A percentile compares a stretch with the other conserved stretches of the same genome.
phyloP scores from a whole-genome alignment of 2,329 filamentous ascomycete genomes.

The Ascomycota sp. region DNA sequence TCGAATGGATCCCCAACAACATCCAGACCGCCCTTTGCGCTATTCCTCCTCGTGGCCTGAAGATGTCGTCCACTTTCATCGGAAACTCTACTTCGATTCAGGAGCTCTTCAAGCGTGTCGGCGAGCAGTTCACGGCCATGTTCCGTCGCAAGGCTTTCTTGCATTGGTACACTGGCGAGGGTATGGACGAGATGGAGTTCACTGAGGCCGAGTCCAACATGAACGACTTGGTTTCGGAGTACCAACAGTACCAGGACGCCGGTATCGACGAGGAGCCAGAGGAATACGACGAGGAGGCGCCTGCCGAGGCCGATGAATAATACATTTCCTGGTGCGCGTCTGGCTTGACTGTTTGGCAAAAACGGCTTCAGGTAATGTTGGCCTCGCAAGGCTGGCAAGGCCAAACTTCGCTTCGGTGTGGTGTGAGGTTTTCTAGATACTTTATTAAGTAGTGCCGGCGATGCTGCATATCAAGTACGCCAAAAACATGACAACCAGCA shows the following conservation, averaged over 20 bases:
- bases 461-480: not conserved
- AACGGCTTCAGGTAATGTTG: not conserved
- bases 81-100: conserved; percentile 99
- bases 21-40: conserved; percentile 98
- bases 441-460: not conserved
- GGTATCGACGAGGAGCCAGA: conserved; percentile 93
- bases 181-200: conserved; percentile 99
- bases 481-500: not conserved
- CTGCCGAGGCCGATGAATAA: conserved; percentile 48
- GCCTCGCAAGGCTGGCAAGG: conserved; percentile 4
- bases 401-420: conserved; percentile 12
- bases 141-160: conserved; percentile 99
- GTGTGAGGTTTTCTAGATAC: conserved; percentile 5
- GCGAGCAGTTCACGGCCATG: conserved; percentile 99
- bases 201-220: conserved; percentile 99
- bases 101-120: conserved; percentile 99
- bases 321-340: not conserved
- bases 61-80: conserved; percentile 98
- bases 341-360: not conserved
- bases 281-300: conserved; percentile 76
- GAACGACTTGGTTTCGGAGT: conserved; percentile 98
- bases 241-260: conserved; percentile 99
- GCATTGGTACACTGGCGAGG: conserved; percentile 99
- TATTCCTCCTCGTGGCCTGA: conserved; percentile 88
- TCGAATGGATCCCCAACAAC: conserved; percentile 99